Evolutionary conservation across 257 asterid genomes (phyloP).

Genomic region (Cruciata laevipes): DNA sequence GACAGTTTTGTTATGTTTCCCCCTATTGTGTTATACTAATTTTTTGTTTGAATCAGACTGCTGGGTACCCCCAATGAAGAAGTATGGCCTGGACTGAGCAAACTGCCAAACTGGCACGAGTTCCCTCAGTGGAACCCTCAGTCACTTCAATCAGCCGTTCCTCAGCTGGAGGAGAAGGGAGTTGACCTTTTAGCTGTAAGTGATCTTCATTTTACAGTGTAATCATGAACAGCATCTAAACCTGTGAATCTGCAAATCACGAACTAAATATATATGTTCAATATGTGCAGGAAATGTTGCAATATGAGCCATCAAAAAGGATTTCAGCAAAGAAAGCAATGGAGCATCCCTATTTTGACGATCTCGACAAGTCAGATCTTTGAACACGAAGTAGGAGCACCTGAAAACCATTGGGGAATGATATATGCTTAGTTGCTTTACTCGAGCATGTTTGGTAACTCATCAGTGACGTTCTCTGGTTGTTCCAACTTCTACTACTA

Average conservation of each 20-base stretch:
- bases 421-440: slow-evolving; percentile 11
- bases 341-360: slow-evolving; percentile 88
- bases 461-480: not conserved
- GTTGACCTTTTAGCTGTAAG: slow-evolving; percentile 64
- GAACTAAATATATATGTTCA: not conserved
- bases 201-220: not conserved
- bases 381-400: slow-evolving; percentile 8
- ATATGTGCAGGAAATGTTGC: slow-evolving; percentile 73
- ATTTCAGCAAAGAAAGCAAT: slow-evolving; percentile 96
- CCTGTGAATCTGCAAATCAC: not conserved
- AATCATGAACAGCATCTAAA: not conserved
- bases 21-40: not conserved
- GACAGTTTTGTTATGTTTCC: not conserved
- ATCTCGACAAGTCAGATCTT: slow-evolving; percentile 47
- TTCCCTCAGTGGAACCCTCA: slow-evolving; percentile 91
- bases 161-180: slow-evolving; percentile 72
- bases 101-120: slow-evolving; percentile 90
- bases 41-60: slow-evolving; percentile 34
- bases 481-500: not conserved
- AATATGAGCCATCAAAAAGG: slow-evolving; percentile 79
- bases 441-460: slow-evolving; percentile 17
- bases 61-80: slow-evolving; percentile 87
- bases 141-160: slow-evolving; percentile 65
- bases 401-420: not conserved
- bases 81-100: slow-evolving; percentile 91